A percentile compares a stretch with the other conserved stretches of the same genome.
These are phyloP conservation scores for Pythium monospermum DNA, from an alignment of 352 stramenopile species.

Conservation along the genomic window DNA sequence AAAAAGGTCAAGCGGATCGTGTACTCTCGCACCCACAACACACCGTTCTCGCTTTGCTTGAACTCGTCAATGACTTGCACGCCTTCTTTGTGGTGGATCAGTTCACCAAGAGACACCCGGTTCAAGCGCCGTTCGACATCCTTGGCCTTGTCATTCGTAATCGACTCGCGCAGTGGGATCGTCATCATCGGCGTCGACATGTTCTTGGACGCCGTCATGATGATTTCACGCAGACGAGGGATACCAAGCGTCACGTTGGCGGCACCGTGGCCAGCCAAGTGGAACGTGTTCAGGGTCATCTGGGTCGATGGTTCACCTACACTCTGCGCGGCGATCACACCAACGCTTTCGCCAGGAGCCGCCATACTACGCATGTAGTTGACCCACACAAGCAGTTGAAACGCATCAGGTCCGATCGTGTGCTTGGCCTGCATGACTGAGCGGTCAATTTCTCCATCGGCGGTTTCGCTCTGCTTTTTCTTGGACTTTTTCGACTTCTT, in stretches of 20 bases:
- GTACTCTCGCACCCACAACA: slow-evolving; percentile 96
- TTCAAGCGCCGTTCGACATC: slow-evolving; percentile 89
- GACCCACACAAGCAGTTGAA: slow-evolving; percentile 94
- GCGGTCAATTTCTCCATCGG: slow-evolving; percentile 43
- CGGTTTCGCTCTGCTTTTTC: slow-evolving; percentile 38
- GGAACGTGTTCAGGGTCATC: slow-evolving; percentile 99
- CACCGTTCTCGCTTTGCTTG: slow-evolving; percentile 80
- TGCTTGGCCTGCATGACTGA: slow-evolving; percentile 79
- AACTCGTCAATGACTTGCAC: slow-evolving; percentile 92
- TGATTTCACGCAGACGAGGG: slow-evolving; percentile 99
- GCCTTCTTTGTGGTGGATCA: slow-evolving; percentile 91
- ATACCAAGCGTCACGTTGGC: slow-evolving; percentile 99
- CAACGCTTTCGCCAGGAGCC: slow-evolving; percentile 97
- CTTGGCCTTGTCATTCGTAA: slow-evolving; percentile 45
- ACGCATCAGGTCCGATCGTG: slow-evolving; percentile 66
- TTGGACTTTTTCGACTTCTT: slow-evolving; percentile 83
- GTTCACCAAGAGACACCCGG: slow-evolving; percentile 90
- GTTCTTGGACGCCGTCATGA: slow-evolving; percentile 98
- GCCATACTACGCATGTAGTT: slow-evolving; percentile 97
- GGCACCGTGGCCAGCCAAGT: slow-evolving; percentile 97
- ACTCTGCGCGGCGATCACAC: slow-evolving; percentile 97
- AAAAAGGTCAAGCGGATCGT: slow-evolving; percentile 94
- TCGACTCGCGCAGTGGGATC: slow-evolving; percentile 87
- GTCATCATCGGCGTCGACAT: slow-evolving; percentile 99
- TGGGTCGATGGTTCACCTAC: slow-evolving; percentile 99